Evolutionary conservation across 1,284 basidiomycete genomes (phyloP).

Genomic region (Ustilago crameri): DNA sequence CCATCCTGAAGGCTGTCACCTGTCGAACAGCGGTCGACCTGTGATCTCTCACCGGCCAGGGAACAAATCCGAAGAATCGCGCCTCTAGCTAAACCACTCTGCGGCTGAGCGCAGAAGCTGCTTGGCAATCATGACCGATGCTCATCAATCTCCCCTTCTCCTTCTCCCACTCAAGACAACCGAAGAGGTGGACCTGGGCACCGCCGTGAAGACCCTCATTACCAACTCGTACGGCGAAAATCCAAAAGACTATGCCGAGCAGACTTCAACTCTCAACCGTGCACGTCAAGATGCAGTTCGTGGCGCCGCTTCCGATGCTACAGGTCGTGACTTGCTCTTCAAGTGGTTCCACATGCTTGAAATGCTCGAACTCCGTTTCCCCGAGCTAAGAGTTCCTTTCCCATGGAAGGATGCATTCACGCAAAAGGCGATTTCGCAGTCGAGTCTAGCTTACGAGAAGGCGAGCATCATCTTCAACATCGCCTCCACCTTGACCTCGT

Average conservation of each 20-base stretch:
- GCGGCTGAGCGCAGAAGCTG: neutral
- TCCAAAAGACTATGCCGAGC: conserved; percentile 85
- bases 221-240: conserved; percentile 92
- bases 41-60: too few relatives aligned
- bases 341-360: conserved; percentile 99
- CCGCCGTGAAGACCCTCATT: conserved; percentile 85
- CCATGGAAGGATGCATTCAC: conserved; percentile 97
- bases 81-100: neutral
- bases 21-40: too few relatives aligned
- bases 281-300: conserved; percentile 94
- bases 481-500: conserved; percentile 88
- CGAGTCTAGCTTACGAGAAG: conserved; percentile 97
- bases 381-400: conserved; percentile 94
- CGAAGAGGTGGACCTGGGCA: conserved; percentile 84
- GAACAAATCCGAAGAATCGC: too few relatives aligned
- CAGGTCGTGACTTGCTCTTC: conserved; percentile 85
- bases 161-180: conserved; percentile 72
- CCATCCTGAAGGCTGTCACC: too few relatives aligned
- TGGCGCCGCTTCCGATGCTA: conserved; percentile 82
- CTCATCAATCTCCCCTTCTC: conserved; percentile 43
- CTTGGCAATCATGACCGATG: conserved; percentile 35
- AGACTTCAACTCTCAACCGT: conserved; percentile 84
- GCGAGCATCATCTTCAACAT: conserved; percentile 98
- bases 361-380: conserved; percentile 93
- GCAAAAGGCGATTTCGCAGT: conserved; percentile 86